Evolutionary conservation across 1,284 basidiomycete species (phyloP), one percentile per base, ranked within the genome.

Genomic region (Rhodofomes roseus): DNA sequence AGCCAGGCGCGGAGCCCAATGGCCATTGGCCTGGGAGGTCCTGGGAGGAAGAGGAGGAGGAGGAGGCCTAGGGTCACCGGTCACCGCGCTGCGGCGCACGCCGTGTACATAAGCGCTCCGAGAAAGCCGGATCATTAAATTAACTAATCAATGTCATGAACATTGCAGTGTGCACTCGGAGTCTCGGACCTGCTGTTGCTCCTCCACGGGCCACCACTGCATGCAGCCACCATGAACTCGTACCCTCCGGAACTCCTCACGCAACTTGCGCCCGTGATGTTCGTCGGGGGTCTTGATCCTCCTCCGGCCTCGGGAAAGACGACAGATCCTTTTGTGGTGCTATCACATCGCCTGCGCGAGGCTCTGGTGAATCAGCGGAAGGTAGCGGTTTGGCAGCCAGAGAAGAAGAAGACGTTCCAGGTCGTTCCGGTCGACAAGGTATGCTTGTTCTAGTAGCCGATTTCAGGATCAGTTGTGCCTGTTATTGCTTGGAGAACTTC

Each of bases 201-300:
- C n/a, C n/a, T n/a, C n/a, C n/a, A n/a, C n/a, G n/a, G n/a, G n/a
- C n/a, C n/a, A n/a, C n/a, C n/a, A n/a, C n/a, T 36, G 12, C 34
- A 36, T 36, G 34, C 34, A 7, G 34, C 34, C 7, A 57, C 52
- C 29, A 95, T 95, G 93, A 95, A 95, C 74, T 93, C 92, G 27
- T 95, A 95, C 77, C 93, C 93, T 14, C 79, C 83, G 59, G 92
- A 95, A 75, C 78, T 95, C 59, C 79, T 96, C 63, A 80, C 84
- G 46, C 95, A 96, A 73, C 85, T 93, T 55, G 87, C 86, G 39
- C 95, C 95, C 25, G 86, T 96, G 54, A 92, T 97, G 90, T 96
- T 96, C 70, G 89, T 95, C 31, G 93, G 93, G 25, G 95, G 95
- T 0, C 82, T 97, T 39, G 86, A 86, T 14, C 70, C 36, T 27